These are phyloP conservation scores for Pseudozyma sp. DNA, from an alignment of 1,284 basidiomycete genomes.

Conservation along the genomic window DNA sequence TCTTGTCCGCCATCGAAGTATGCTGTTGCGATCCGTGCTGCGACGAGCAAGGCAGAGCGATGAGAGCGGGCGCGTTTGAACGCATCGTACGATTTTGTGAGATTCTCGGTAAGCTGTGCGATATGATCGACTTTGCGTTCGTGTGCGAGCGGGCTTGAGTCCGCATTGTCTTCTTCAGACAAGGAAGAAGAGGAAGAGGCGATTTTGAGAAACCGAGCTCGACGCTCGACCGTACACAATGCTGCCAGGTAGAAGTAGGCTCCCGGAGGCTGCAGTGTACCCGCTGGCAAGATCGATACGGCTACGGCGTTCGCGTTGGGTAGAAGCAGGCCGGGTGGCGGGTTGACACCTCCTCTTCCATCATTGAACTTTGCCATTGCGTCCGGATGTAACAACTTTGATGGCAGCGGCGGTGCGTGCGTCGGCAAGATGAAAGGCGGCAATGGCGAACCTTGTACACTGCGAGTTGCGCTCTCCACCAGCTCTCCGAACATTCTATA, in stretches of 20 bases:
- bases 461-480: constrained; percentile 39
- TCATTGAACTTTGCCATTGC: constrained; percentile 25
- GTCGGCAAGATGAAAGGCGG: constrained; percentile 35
- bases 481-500: constrained; percentile 62
- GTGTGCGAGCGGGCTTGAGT: constrained; percentile 41
- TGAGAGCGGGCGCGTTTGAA: constrained; percentile 33
- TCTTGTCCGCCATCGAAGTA: constrained; percentile 46
- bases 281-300: constrained; percentile 21
- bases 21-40: constrained; percentile 49
- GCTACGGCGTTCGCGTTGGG: constrained; percentile 45
- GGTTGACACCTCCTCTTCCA: constrained; percentile 14
- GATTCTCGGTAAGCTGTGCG: constrained; percentile 42
- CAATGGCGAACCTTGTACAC: constrained; percentile 25
- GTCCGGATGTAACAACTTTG: constrained; percentile 44
- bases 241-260: constrained; percentile 61
- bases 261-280: constrained; percentile 31
- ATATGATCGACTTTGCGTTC: constrained; percentile 58
- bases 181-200: constrained; percentile 2
- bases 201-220: constrained; percentile 27
- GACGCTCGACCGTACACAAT: constrained; percentile 58
- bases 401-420: constrained; percentile 54
- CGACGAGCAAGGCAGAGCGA: constrained; percentile 48
- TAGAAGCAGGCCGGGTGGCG: constrained; percentile 36
- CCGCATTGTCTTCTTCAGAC: constrained; percentile 7
- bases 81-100: constrained; percentile 57